phyloP scores from a whole-genome alignment of 805 yeast genomes.

The Ogataea zsoltii region DNA sequence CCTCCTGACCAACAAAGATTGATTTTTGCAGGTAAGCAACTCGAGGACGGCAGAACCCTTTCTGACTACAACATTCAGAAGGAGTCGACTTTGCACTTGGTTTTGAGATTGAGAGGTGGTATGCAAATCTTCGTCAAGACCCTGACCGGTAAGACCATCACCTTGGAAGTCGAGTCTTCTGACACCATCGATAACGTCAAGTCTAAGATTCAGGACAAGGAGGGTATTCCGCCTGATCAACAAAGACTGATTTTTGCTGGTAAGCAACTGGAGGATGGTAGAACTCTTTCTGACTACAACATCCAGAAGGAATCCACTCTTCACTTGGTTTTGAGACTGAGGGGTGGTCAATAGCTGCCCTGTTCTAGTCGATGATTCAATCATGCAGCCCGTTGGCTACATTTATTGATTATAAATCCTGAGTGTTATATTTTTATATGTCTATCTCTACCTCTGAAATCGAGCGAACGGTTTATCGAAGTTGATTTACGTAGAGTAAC shows the following conservation, averaged over 20 bases:
- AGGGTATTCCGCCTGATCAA: conserved; percentile 97
- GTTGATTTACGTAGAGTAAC: too few species aligned
- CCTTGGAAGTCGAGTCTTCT: conserved; percentile 96
- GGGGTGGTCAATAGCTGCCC: too few species aligned
- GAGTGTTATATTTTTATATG: too few species aligned
- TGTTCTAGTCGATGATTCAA: too few species aligned
- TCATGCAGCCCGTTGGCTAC: too few species aligned
- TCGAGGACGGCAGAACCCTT: conserved; percentile 82
- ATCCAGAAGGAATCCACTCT: conserved; percentile 97
- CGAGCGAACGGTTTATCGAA: too few species aligned
- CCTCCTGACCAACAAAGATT: conserved; percentile 48
- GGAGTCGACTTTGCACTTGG: conserved; percentile 69
- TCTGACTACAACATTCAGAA: conserved; percentile 70
- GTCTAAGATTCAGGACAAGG: conserved; percentile 95
- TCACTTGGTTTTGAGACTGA: conserved; percentile 94
- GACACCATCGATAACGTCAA: conserved; percentile 97
- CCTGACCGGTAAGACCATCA: conserved; percentile 64
- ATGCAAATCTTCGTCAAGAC: conserved; percentile 62
- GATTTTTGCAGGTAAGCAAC: conserved; percentile 49
- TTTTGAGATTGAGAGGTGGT: conserved; percentile 87
- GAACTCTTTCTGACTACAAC: conserved; percentile 96
- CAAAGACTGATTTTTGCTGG: conserved; percentile 97
- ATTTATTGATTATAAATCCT: too few species aligned
- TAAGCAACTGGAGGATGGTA: conserved; percentile 95
- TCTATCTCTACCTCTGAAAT: too few species aligned